Evolutionary conservation across 148 eudicot genomes (phyloP).

Genomic region (Rhododendron mucronatum): DNA sequence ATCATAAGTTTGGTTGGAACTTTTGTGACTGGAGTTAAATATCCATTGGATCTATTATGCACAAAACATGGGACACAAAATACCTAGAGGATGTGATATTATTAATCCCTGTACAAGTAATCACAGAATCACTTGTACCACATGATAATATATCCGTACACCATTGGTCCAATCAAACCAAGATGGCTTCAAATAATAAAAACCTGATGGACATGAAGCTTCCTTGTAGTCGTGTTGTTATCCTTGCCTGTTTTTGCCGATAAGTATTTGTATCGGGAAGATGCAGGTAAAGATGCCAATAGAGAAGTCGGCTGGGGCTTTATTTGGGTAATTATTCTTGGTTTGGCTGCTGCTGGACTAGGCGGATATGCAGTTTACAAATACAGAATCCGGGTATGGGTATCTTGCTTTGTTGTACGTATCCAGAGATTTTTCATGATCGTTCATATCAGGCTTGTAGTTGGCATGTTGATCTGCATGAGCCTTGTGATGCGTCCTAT

Average conservation of each 20-base stretch:
- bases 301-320: conserved; percentile 48
- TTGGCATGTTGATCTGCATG: neutral
- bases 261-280: neutral
- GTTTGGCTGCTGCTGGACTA: conserved; percentile 50
- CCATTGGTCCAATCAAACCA: neutral
- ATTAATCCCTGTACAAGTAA: neutral
- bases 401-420: neutral
- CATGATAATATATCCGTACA: neutral
- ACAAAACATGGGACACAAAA: neutral
- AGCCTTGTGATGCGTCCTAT: neutral
- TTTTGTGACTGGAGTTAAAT: neutral
- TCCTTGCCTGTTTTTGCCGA: neutral
- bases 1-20: neutral
- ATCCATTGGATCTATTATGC: neutral
- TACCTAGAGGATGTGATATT: neutral
- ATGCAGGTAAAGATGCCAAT: conserved; percentile 46
- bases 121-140: neutral
- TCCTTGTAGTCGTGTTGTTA: neutral
- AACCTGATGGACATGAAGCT: neutral
- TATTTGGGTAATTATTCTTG: conserved; percentile 56
- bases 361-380: conserved; percentile 76
- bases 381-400: conserved; percentile 63
- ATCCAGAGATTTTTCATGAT: neutral
- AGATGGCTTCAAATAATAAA: neutral
- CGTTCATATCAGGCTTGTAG: neutral